Evolutionary conservation across 1,284 basidiomycete species (phyloP), one percentile per base, ranked within the genome.

Genomic region (Pyrrhoderma noxium): DNA sequence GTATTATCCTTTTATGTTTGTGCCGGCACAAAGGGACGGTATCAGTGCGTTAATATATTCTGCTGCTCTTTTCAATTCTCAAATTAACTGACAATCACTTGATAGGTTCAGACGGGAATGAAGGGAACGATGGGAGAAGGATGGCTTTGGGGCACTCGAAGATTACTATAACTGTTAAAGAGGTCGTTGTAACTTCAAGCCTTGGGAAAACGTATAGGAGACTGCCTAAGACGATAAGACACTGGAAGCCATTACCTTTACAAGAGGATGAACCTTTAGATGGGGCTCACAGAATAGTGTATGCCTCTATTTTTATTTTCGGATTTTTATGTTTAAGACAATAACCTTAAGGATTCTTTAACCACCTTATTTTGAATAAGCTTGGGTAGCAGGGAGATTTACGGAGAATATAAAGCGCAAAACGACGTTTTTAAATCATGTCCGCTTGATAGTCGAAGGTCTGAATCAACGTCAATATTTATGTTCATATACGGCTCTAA

Each of bases 1-100:
- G 3, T 25, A 44, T 11, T 37, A 23, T 16, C 41, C 49, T 18
- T 45, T 51, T 25, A 43, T 34, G n/a, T 51, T 51, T 18, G 37
- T 8, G 2, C 11, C 31, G 34, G 43, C 49, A 23, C 22, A 37
- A 14, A 40, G 14, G 46, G 38, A 36, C 18, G 16, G 19, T 36
- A 47, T 19, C 11, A 13, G n/a, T 38, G 16, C 8, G 19, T 3
- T 13, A 34, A n/a, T 31, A 36, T n/a, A 16, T 35, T n/a, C n/a
- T n/a, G n/a, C n/a, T n/a, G n/a, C n/a, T n/a, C n/a, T n/a, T n/a
- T n/a, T n/a, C n/a, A n/a, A n/a, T n/a, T n/a, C n/a, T n/a, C n/a
- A n/a, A n/a, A n/a, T n/a, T n/a, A n/a, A n/a, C n/a, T n/a, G n/a
- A n/a, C n/a, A n/a, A n/a, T n/a, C n/a, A n/a, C n/a, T n/a, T n/a